phyloP scores from a whole-genome alignment of 2,329 filamentous ascomycete genomes.

The Ilyonectria robusta region DNA sequence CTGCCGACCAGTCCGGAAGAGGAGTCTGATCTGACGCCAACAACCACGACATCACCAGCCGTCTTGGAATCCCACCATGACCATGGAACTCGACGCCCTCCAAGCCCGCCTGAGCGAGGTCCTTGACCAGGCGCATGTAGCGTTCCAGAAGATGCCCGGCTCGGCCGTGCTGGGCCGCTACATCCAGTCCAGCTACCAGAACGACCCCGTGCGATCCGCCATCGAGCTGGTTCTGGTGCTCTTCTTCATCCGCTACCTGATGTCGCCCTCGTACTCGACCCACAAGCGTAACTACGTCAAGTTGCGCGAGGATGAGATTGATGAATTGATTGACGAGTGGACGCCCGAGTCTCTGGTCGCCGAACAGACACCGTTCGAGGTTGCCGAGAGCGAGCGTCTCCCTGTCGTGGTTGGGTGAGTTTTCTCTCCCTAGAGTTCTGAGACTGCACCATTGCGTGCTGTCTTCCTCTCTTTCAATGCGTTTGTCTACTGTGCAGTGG shows the following conservation, averaged over 20 bases:
- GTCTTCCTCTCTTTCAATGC: neutral
- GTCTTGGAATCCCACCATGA: neutral
- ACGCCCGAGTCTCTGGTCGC: slow-evolving; percentile 91
- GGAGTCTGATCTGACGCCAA: neutral
- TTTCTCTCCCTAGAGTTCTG: neutral
- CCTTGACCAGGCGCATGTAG: slow-evolving; percentile 68
- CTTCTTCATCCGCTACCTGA: slow-evolving; percentile 93
- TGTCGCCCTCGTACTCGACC: slow-evolving; percentile 93
- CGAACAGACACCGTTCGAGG: slow-evolving; percentile 80
- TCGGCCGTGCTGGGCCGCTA: slow-evolving; percentile 96
- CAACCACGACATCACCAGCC: slow-evolving; percentile 1
- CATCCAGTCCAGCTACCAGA: slow-evolving; percentile 96
- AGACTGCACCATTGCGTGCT: neutral
- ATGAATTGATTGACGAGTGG: slow-evolving; percentile 97
- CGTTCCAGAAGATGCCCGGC: slow-evolving; percentile 92
- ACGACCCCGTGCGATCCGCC: slow-evolving; percentile 93
- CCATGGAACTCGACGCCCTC: slow-evolving; percentile 76
- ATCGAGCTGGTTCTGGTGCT: slow-evolving; percentile 95
- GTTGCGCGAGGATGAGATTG: slow-evolving; percentile 92
- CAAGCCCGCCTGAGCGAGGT: slow-evolving; percentile 66
- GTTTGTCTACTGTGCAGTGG: neutral
- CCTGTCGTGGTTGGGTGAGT: slow-evolving; percentile 89
- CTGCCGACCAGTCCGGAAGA: neutral
- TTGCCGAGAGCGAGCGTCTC: slow-evolving; percentile 85
- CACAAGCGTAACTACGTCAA: slow-evolving; percentile 91